Percentiles rank a stretch among this genome's conserved stretches.
phyloP scores from a whole-genome alignment of 805 yeast species.

The Candida nanaspora region DNA sequence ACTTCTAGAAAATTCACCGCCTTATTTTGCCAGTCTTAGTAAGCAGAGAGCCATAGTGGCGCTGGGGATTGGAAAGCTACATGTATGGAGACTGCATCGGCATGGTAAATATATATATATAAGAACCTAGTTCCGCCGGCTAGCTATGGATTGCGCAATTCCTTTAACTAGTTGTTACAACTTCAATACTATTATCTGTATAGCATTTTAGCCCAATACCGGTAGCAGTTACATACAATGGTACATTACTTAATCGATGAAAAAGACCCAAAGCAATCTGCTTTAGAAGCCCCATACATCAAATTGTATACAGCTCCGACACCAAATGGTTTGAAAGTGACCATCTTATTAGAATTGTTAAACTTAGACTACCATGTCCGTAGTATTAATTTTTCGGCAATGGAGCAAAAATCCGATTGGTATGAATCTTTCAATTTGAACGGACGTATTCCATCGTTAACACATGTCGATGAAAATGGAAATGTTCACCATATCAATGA shows the following conservation, averaged over 20 bases:
- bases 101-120: too few relatives aligned
- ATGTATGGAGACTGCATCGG: too few relatives aligned
- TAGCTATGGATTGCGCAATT: too few relatives aligned
- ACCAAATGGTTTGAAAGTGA: slow-evolving; percentile 39
- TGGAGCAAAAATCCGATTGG: slow-evolving; percentile 51
- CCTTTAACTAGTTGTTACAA: too few relatives aligned
- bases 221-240: too few relatives aligned
- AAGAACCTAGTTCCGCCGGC: too few relatives aligned
- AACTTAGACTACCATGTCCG: slow-evolving; percentile 35
- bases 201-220: too few relatives aligned
- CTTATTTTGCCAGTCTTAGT: too few relatives aligned
- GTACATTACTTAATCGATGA: slow-evolving; percentile 12
- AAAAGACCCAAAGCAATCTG: not conserved
- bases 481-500: slow-evolving; percentile 43
- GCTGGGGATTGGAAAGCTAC: too few relatives aligned
- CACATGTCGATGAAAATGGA: slow-evolving; percentile 33
- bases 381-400: slow-evolving; percentile 31
- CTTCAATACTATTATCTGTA: too few relatives aligned
- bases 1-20: too few relatives aligned
- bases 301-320: slow-evolving; percentile 35
- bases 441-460: slow-evolving; percentile 55
- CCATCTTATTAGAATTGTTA: slow-evolving; percentile 35
- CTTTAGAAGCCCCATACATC: slow-evolving; percentile 31
- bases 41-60: too few relatives aligned
- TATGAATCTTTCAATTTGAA: slow-evolving; percentile 51